phyloP scores from a whole-genome alignment of 176 grass and related monocot species.

The Echinochloa phyllopogon region DNA sequence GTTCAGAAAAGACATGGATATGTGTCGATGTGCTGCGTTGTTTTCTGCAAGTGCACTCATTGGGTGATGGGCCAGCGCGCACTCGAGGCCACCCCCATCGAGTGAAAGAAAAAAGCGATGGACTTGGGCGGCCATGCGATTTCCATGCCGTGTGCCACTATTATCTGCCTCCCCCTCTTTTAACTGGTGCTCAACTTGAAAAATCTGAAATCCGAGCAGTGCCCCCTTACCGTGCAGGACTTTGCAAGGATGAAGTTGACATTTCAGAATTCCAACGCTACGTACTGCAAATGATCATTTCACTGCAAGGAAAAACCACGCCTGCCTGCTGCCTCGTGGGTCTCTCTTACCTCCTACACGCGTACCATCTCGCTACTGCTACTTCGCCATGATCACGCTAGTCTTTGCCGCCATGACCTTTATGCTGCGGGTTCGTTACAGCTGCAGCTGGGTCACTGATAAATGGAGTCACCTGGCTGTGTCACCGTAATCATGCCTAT shows the following conservation, averaged over 20 bases:
- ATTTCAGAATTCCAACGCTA: background rate
- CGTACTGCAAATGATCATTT: slow-evolving; percentile 25
- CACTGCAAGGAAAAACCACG: slow-evolving; percentile 15
- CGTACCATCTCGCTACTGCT: background rate
- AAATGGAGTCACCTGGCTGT: background rate
- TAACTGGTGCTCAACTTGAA: slow-evolving; percentile 12
- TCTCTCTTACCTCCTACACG: background rate
- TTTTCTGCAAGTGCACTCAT: slow-evolving; percentile 51
- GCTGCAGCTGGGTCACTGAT: background rate
- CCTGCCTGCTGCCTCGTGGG: slow-evolving; percentile 16
- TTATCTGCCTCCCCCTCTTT: slow-evolving; percentile 21
- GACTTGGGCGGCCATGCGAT: background rate
- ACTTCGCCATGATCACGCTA: background rate
- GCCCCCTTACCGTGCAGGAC: background rate
- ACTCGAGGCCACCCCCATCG: slow-evolving; percentile 34
- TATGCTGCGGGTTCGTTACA: background rate
- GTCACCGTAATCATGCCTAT: slow-evolving; percentile 25
- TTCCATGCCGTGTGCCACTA: slow-evolving; percentile 37
- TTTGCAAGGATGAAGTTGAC: slow-evolving; percentile 3
- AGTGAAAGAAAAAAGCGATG: background rate
- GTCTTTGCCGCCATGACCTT: background rate
- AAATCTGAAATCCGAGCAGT: too few relatives aligned
- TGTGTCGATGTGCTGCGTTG: background rate
- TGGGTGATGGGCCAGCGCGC: slow-evolving; percentile 35
- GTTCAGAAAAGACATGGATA: slow-evolving; percentile 23